Evolutionary conservation across 192 early-diverging fungal genomes (phyloP).

Genomic region (Thoreauomyces humboldtii): DNA sequence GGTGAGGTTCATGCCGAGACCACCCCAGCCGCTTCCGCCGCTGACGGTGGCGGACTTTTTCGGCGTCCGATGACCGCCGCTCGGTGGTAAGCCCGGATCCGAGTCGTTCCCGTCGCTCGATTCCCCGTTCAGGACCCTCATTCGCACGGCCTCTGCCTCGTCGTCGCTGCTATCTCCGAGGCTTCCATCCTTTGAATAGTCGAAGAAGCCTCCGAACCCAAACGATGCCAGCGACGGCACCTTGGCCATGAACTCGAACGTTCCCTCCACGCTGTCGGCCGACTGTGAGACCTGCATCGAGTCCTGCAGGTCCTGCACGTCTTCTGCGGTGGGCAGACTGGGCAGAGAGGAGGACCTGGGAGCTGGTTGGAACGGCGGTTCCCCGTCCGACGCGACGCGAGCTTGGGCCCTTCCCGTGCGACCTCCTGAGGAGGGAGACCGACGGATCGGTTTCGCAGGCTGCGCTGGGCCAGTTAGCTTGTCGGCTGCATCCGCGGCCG

Average conservation of each 20-base stretch:
- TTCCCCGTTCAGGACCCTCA: too few relatives aligned
- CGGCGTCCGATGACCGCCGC: too few relatives aligned
- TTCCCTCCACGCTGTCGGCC: constrained; percentile 3
- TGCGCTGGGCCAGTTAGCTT: neutral
- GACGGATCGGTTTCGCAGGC: neutral
- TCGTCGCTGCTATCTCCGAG: neutral
- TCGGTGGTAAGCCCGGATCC: too few relatives aligned
- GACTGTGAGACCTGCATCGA: neutral
- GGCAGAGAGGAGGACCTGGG: neutral
- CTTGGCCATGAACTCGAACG: constrained; percentile 22
- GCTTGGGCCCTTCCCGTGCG: neutral
- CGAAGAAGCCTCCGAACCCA: constrained; percentile 6
- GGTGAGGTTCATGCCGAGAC: constrained; percentile 9
- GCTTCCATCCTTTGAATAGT: neutral
- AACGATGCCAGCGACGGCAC: neutral
- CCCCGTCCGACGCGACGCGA: neutral
- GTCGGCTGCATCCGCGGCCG: constrained; percentile 8
- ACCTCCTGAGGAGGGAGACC: neutral
- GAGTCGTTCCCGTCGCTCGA: too few relatives aligned
- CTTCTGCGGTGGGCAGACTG: neutral
- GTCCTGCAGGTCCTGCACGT: neutral
- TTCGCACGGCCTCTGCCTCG: neutral
- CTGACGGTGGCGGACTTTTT: too few relatives aligned
- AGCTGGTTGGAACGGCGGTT: neutral
- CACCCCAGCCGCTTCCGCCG: too few relatives aligned